These are phyloP conservation scores for Aspergillus egyptiacus DNA, from an alignment of 495 filamentous ascomycete species.

Conservation along the genomic window DNA sequence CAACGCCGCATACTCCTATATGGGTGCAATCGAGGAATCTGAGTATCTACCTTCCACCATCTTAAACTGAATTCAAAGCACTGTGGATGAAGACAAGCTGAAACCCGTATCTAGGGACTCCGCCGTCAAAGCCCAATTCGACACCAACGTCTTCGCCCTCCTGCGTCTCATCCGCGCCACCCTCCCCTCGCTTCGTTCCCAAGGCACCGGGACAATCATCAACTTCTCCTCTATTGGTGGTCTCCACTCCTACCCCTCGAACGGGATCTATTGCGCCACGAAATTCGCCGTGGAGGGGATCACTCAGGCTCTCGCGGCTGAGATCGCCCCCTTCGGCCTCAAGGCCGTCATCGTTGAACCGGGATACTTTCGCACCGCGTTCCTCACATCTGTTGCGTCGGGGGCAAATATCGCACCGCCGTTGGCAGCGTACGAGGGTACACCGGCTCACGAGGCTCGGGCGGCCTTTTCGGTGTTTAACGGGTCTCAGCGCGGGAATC, in stretches of 20 bases:
- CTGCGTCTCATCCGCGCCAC: constrained; percentile 1
- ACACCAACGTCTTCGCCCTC: constrained; percentile 4
- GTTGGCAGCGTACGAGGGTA: constrained; percentile 1
- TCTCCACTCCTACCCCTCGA: not conserved
- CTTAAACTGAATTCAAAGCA: no score
- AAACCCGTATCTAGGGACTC: not conserved
- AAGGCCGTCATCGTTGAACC: constrained; percentile 6
- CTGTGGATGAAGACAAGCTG: not conserved
- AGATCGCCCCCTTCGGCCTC: constrained; percentile 6
- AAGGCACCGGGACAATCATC: constrained; percentile 8
- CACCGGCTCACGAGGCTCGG: constrained; percentile 3
- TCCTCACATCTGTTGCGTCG: not conserved
- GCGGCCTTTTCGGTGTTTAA: not conserved
- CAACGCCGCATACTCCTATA: constrained; percentile 5
- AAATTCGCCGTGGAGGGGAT: constrained; percentile 6
- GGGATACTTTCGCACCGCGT: constrained; percentile 8
- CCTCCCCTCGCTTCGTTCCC: not conserved
- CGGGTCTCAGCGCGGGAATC: constrained; percentile 2
- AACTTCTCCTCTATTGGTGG: constrained; percentile 10
- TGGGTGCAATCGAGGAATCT: constrained; percentile 8
- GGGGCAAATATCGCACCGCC: constrained; percentile 2
- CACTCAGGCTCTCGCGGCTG: not conserved
- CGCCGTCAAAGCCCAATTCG: constrained; percentile 6
- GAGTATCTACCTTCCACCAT: no score
- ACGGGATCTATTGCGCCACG: constrained; percentile 7